Evolutionary conservation across 192 early-diverging fungal genomes (phyloP).

Genomic region (Coemansia erecta): DNA sequence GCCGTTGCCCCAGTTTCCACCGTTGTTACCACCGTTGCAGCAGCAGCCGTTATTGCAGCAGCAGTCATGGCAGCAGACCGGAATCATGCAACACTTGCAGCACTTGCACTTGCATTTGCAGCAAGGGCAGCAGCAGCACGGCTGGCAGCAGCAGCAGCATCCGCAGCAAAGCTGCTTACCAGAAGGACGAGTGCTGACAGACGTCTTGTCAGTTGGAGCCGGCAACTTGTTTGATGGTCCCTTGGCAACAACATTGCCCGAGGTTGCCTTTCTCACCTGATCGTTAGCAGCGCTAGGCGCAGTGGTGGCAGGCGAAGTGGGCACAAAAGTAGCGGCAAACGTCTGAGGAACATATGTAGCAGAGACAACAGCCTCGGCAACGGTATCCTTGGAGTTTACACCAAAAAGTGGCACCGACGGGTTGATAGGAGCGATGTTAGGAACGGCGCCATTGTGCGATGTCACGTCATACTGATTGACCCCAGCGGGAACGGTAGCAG

Average conservation of each 20-base stretch:
- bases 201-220: neutral
- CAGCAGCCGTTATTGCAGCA: slow-evolving; percentile 21
- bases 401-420: neutral
- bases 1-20: slow-evolving; percentile 19
- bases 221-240: neutral
- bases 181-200: slow-evolving; percentile 9
- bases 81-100: slow-evolving; percentile 43
- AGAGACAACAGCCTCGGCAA: neutral
- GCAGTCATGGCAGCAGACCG: slow-evolving; percentile 35
- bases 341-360: slow-evolving; percentile 1
- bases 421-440: neutral
- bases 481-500: slow-evolving; percentile 14
- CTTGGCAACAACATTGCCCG: neutral
- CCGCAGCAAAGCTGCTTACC: slow-evolving; percentile 44
- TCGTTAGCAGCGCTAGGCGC: neutral
- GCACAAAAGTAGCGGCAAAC: slow-evolving; percentile 14
- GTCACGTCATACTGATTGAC: neutral
- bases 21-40: slow-evolving; percentile 16
- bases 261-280: neutral
- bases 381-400: neutral
- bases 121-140: slow-evolving; percentile 38
- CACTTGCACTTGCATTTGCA: slow-evolving; percentile 44
- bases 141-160: slow-evolving; percentile 51
- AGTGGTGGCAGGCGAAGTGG: slow-evolving; percentile 1
- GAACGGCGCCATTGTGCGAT: neutral